These are phyloP conservation scores for Cornus controversa DNA, from an alignment of 148 eudicot genomes.

Conservation along the genomic window DNA sequence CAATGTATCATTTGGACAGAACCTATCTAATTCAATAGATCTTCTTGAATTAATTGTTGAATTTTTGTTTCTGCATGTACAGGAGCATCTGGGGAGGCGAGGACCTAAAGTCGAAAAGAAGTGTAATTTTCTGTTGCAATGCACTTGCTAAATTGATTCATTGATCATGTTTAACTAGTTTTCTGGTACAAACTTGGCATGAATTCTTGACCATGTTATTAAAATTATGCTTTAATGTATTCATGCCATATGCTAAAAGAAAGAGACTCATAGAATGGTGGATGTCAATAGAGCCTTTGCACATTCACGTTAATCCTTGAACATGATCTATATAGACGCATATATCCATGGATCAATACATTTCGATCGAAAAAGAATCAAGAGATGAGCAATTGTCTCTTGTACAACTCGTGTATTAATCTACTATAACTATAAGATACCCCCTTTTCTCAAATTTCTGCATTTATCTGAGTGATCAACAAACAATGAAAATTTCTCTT, in stretches of 20 bases:
- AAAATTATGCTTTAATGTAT: background rate
- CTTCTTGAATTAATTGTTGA: background rate
- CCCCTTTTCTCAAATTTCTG: too few species aligned
- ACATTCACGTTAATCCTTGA: too few species aligned
- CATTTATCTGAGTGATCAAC: too few species aligned
- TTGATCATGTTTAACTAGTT: background rate
- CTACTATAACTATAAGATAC: too few species aligned
- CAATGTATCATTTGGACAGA: background rate
- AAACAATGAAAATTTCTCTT: too few species aligned
- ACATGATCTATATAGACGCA: too few species aligned
- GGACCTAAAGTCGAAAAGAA: slow-evolving; percentile 41
- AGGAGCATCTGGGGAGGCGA: slow-evolving; percentile 33
- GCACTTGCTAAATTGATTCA: background rate
- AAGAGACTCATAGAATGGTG: too few species aligned
- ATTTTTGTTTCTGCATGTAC: slow-evolving; percentile 17
- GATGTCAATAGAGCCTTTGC: too few species aligned
- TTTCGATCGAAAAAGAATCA: background rate
- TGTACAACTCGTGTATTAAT: too few species aligned
- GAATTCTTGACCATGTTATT: background rate
- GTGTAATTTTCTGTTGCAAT: slow-evolving; percentile 29
- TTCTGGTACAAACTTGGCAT: background rate
- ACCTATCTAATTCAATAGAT: background rate
- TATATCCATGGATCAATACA: too few species aligned
- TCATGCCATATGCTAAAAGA: too few species aligned
- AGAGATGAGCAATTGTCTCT: background rate